Evolutionary conservation across 2,329 filamentous ascomycete species (phyloP).

Genomic region (Colletotrichum navitas): DNA sequence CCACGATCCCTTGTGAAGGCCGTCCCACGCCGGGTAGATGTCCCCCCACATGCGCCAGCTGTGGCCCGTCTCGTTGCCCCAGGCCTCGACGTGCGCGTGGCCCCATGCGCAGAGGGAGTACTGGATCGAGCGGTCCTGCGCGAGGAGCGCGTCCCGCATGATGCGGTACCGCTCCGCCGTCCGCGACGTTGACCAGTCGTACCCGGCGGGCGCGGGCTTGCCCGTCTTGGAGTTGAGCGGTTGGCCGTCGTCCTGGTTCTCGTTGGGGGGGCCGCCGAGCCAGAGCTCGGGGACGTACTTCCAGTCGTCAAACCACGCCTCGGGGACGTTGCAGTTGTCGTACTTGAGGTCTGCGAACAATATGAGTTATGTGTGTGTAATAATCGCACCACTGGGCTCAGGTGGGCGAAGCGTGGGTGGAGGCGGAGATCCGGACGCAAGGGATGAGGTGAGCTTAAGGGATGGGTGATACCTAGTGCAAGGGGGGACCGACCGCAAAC

Average conservation of each 20-base stretch:
- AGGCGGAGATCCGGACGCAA: background rate
- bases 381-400: background rate
- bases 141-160: constrained; percentile 66
- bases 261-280: constrained; percentile 49
- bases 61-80: constrained; percentile 63
- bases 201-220: constrained; percentile 58
- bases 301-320: constrained; percentile 54
- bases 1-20: constrained; percentile 45
- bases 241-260: constrained; percentile 43
- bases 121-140: constrained; percentile 59
- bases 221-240: constrained; percentile 49
- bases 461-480: background rate
- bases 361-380: background rate
- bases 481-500: background rate
- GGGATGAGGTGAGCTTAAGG: background rate
- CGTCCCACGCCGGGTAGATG: constrained; percentile 55
- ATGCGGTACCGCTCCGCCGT: constrained; percentile 59
- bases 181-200: constrained; percentile 63
- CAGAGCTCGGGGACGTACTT: constrained; percentile 46
- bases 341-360: constrained; percentile 63
- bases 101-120: constrained; percentile 69
- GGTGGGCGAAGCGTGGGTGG: background rate
- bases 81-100: constrained; percentile 60
- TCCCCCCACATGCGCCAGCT: constrained; percentile 61
- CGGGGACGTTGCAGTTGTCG: constrained; percentile 65